Base-by-base conservation (phyloP, 139 green algal genomes). In the Chlorella sp. region DNA sequence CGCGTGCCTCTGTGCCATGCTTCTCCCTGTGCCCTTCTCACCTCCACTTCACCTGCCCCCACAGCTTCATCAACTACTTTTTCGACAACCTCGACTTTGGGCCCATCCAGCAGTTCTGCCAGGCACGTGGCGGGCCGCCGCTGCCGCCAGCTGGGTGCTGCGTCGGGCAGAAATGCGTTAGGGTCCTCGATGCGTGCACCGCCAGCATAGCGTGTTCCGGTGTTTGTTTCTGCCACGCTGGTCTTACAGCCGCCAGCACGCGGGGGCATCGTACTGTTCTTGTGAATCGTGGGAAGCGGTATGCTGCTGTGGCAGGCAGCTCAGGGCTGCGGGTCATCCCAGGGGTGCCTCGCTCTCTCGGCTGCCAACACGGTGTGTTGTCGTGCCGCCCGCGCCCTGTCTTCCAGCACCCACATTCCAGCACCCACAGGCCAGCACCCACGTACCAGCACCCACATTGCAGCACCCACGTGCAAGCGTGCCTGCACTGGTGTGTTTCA, bases 61-160 rank as follows among this genome's bases (percentile, higher is more conserved):
- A 86, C 90, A 95, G 92, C 77, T 94, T 91, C 77, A 89, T 95
- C 48, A 91, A 95, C 48, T 92, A 88, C 85, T 95, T 94, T 83
- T 95, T 95, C 73, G 89, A 94, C 39, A 88, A 93, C 48, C 81
- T 95, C 28, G 92, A 95, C 21, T 94, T 92, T 79, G 81, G 68
- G 77, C 91, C 85, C 9, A 61, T 95, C 19, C 60, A 93, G 40
- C 83, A 77, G 15, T 96, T 96, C 77, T 92, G 90, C 87, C 78
- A 95, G 90, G 89, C 90, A 12, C 30, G 84, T 34, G 64, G 81
- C 57, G n/a, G 21, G 12, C 48, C 48, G 48, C 48, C 9, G 48
- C 9, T 57, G 48, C 48, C 48, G 48, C 71, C 32, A 21, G 71
- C 28, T 22, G 68, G 80, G 26, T 39, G 68, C 7, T 36, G 7